Evolutionary conservation across 2,329 filamentous ascomycete genomes (phyloP), one percentile per base, ranked within the genome.

Genomic region (Drechslera avenae): DNA sequence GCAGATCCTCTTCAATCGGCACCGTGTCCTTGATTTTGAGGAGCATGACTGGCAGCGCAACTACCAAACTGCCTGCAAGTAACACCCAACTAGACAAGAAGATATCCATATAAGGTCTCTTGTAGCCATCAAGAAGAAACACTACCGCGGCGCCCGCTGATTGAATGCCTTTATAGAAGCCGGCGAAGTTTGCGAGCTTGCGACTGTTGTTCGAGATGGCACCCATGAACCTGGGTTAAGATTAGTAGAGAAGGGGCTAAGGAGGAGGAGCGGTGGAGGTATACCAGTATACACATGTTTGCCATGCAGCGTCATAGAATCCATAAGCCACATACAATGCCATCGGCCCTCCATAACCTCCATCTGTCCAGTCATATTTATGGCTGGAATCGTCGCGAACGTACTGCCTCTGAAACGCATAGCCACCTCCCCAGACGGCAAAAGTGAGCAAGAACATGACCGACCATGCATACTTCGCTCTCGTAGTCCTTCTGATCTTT

Each of bases 311-410:
- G 68, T 96, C 92, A 63, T 86, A 94, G 72, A 93, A 86, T 19
- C 90, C 90, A 69, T 92, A 94, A 72, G 90, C 90, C 56, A 95
- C 88, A 76, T 91, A 94, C 42, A 95, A 74, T 73, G 95, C 89
- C 86, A 95, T 89, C 9, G 88, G 88, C 0, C 87, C 90, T 53
- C 87, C 78, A 69, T 88, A 93, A 44, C 83, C 83, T 18, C 78
- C 76, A 43, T 83, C 78, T 2, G 76, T 81, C 85, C 87, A 93
- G 73, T 93, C 89, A 51, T 69, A 68, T 12, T 59, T 45, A 23
- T 58, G 59, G 9, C 33, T 31, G 7, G 9, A 16, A 49, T 64
- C 60, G 13, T 63, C 50, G 19, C 75, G 73, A 10, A 65, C 79
- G 68, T 87, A 86, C 21, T 72, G 63, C 60, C 76, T 81, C 76